A percentile compares a stretch with the other conserved stretches of the same genome.
Conservation (phyloP, 2,329 filamentous ascomycete species). For the Cladophialophora psammophila region DNA sequence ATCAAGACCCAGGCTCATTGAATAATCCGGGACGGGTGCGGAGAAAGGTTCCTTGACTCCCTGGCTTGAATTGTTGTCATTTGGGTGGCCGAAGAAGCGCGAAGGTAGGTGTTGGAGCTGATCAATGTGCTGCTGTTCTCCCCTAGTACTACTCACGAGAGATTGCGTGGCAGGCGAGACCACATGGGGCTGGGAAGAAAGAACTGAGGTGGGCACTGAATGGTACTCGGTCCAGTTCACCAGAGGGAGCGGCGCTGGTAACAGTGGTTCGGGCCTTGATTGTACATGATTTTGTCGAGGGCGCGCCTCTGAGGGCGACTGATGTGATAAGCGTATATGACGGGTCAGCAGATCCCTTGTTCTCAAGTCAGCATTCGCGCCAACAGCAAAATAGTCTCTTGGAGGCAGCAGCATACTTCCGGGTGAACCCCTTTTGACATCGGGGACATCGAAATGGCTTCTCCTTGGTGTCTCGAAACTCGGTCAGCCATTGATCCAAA, state of each 20-base stretch:
- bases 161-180: neutral
- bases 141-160: neutral
- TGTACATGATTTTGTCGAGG: conserved; percentile 38
- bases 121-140: neutral
- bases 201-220: conserved; percentile 29
- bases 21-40: conserved; percentile 2
- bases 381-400: neutral
- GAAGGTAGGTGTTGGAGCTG: neutral
- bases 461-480: conserved; percentile 45
- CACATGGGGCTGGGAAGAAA: conserved; percentile 1
- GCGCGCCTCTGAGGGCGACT: conserved; percentile 49
- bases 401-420: conserved; percentile 44
- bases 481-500: conserved; percentile 2
- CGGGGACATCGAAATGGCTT: conserved; percentile 50
- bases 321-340: conserved; percentile 45
- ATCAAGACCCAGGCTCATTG: conserved; percentile 1
- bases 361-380: conserved; percentile 7
- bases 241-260: conserved; percentile 25
- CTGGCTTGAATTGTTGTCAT: neutral
- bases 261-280: neutral
- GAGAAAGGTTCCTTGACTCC: neutral
- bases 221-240: conserved; percentile 38
- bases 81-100: conserved; percentile 6
- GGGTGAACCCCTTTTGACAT: conserved; percentile 51
- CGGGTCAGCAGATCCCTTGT: conserved; percentile 9